Base-by-base conservation (phyloP, 192 early-diverging fungal species). In the Coemansia sp. region DNA sequence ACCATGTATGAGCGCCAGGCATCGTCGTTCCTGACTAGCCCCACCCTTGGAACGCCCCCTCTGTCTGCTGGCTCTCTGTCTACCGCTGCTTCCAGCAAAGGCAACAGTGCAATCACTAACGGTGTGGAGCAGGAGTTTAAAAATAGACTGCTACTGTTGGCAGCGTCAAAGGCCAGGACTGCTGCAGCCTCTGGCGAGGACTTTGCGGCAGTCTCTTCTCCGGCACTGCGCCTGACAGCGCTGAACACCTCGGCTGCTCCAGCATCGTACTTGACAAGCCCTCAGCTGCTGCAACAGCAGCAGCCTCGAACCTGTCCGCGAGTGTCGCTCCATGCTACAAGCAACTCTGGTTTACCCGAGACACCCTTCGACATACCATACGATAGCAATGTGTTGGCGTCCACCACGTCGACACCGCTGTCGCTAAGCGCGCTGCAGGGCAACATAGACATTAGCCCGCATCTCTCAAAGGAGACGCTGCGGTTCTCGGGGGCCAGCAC, bases 361-460 rank as follows among this genome's bases (percentile, higher is more conserved):
- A 26, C 51, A 17, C 22, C 36, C 11, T 27, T 27, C 34, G 36
- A 53, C 25, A 47, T 31, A 30, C 26, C 45, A 9, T 47, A 47
- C 45, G 45, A 27, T 33, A 34, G 35, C 25, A 26, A 22, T 25
- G 9, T 38, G 17, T 39, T 37, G 36, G 33, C 35, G 15, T 26
- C 18, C 33, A 37, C 21, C 51, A 39, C 15, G 15, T 48, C 26
- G 35, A 35, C 36, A 38, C 29, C 57, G 19, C 21, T 59, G 38
- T 38, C 57, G 10, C 39, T 59, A 22, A 51, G 47, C 48, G 52
- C 51, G 22, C 25, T 52, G 26, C 66, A 62, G 39, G 40, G 50
- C 56, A 31, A 38, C 52, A 17, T 31, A 47, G 4, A n/a, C 45
- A 30, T 5, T 17, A 55, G 58, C 35, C 58, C 58, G 34, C 45